Conservation (phyloP, 1,284 basidiomycete genomes). For the Leccinum subrobustum region DNA sequence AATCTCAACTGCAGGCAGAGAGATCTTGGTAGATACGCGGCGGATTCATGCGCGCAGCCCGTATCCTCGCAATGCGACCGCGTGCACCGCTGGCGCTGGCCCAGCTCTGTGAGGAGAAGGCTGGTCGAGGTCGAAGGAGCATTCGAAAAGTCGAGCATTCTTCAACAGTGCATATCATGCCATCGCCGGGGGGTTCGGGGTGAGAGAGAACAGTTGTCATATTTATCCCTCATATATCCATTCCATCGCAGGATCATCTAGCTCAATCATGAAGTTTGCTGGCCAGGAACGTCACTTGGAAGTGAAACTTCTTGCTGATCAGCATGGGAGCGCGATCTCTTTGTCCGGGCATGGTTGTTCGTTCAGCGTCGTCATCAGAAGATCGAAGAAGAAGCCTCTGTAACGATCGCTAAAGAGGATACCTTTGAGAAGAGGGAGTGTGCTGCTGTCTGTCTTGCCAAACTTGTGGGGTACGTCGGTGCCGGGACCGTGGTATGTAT, state of each 20-base stretch:
- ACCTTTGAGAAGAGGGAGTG: constrained; percentile 98
- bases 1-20: not conserved
- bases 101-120: constrained; percentile 56
- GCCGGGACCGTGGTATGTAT: constrained; percentile 93
- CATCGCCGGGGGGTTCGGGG: constrained; percentile 94
- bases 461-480: constrained; percentile 90
- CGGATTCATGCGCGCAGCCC: constrained; percentile 95
- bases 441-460: constrained; percentile 95
- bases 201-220: constrained; percentile 37
- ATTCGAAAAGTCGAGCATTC: constrained; percentile 88
- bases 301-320: constrained; percentile 97
- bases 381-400: constrained; percentile 99
- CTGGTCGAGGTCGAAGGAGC: constrained; percentile 87
- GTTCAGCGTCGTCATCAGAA: constrained; percentile 99
- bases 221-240: constrained; percentile 18
- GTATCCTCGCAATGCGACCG: constrained; percentile 76
- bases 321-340: constrained; percentile 99
- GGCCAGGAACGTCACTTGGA: constrained; percentile 97
- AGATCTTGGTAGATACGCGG: constrained; percentile 78
- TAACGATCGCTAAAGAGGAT: constrained; percentile 91
- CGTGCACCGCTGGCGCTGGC: constrained; percentile 79
- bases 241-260: constrained; percentile 78
- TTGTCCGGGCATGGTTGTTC: constrained; percentile 98
- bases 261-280: constrained; percentile 99
- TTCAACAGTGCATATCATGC: constrained; percentile 96